Evolutionary conservation across 441 rosid species (phyloP), one percentile per base, ranked within the genome.

Genomic region (Populus hybrid): DNA sequence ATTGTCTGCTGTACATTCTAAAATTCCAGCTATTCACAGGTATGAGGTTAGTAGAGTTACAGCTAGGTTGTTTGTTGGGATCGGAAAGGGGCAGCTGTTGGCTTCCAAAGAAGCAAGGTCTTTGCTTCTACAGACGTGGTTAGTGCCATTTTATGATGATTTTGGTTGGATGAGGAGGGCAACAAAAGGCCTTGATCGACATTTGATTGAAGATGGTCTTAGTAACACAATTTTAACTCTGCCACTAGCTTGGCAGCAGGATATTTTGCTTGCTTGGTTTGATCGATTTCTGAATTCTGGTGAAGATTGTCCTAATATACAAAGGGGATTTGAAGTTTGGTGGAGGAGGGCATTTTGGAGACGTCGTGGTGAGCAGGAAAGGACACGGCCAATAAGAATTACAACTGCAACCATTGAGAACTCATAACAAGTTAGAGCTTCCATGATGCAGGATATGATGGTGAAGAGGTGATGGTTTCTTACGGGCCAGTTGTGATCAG

Each of bases 141-240:
- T 96, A 88, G 95, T 84, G 69, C 98, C 98, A 3, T 93, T 96
- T 80, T 96, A 96, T 36, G 90, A 92, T 66, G 98, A 96, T 86
- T 94, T 94, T 76, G 91, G 93, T 61, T 96, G 99, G 99, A 96
- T 94, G 97, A 90, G 88, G 83, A 90, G 97, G 84, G 97, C 95
- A 14, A 88, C 92, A 1, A 93, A 88, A 84, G 98, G 98, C 69
- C 95, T 96, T 10, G 98, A 94, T 82, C 83, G 90, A 67, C 95
- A 93, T 76, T 75, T 90, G 70, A 90, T 96, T 7, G 98, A 96
- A 86, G 99, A 96, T 26, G 97, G 97, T 73, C 95, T 94, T 42
- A 90, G 98, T 74, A 94, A 88, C 86, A 94, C 98, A 2, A 92
- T 93, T 79, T 92, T 96, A 63, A 96, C 99, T 54, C 84, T 96